Conservation (phyloP, 768 basidiomycete genomes). For the Tulasnella sp. region DNA sequence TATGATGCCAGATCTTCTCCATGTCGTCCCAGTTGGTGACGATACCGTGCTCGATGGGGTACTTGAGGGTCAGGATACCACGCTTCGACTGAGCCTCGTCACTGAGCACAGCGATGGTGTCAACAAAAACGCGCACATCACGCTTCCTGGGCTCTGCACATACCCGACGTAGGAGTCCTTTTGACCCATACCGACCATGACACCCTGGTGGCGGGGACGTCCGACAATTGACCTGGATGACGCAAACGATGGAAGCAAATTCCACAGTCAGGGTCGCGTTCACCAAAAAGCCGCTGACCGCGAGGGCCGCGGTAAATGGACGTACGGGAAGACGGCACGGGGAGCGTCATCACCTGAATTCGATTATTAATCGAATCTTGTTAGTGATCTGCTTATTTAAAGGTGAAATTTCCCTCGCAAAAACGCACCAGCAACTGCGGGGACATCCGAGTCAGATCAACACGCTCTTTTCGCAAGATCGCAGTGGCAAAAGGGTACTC, state of each 20-base stretch:
- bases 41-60: conserved; percentile 91
- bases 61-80: conserved; percentile 89
- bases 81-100: conserved; percentile 93
- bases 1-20: conserved; percentile 98
- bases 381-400: not conserved
- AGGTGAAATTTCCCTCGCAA: not conserved
- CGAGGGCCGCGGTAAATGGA: conserved; percentile 30
- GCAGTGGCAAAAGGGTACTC: conserved; percentile 39
- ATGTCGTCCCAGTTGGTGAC: conserved; percentile 91
- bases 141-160: conserved; percentile 31
- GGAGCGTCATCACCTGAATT: conserved; percentile 76
- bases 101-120: conserved; percentile 39
- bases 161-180: conserved; percentile 97
- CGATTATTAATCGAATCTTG: conserved; percentile 29
- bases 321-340: conserved; percentile 93
- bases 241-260: conserved; percentile 1
- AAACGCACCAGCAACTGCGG: conserved; percentile 58
- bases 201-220: conserved; percentile 89
- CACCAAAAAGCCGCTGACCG: conserved; percentile 7
- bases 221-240: conserved; percentile 78
- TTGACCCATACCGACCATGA: conserved; percentile 96
- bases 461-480: conserved; percentile 20
- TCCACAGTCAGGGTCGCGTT: conserved; percentile 24
- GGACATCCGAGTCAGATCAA: conserved; percentile 30
- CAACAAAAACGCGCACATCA: conserved; percentile 12